Conservation (phyloP, 1,284 basidiomycete species). For the Melampsora larici-populina region DNA sequence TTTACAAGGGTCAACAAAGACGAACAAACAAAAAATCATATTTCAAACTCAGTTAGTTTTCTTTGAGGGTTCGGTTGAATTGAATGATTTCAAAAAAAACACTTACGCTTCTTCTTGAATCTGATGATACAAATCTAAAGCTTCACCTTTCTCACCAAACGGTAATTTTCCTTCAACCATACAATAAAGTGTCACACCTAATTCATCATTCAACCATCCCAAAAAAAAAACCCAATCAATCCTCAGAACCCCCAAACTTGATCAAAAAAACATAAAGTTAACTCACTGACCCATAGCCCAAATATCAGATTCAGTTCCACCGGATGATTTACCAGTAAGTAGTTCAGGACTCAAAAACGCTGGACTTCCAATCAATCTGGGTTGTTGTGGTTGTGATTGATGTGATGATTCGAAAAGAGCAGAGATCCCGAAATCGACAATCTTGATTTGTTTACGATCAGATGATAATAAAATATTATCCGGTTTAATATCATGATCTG, state of each 20-base stretch:
- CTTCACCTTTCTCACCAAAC: constrained; percentile 56
- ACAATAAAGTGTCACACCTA: constrained; percentile 60
- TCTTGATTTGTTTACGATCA: constrained; percentile 58
- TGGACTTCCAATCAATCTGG: constrained; percentile 59
- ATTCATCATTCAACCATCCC: too few relatives aligned
- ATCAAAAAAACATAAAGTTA: neutral
- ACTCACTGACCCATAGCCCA: constrained; percentile 58
- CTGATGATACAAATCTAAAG: constrained; percentile 58
- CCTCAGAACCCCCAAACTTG: too few relatives aligned
- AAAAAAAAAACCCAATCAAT: too few relatives aligned
- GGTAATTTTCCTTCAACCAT: constrained; percentile 60
- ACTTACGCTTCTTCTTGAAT: constrained; percentile 57
- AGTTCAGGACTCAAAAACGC: constrained; percentile 62
- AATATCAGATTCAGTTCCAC: constrained; percentile 59
- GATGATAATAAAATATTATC: constrained; percentile 60
- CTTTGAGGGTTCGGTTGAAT: too few relatives aligned
- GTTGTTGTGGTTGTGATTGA: constrained; percentile 54
- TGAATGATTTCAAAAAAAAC: too few relatives aligned
- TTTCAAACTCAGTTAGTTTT: too few relatives aligned
- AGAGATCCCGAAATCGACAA: constrained; percentile 62
- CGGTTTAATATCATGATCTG: constrained; percentile 56
- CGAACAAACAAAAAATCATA: too few relatives aligned
- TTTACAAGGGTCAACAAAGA: too few relatives aligned
- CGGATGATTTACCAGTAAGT: constrained; percentile 45
- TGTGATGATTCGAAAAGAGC: constrained; percentile 56